Evolutionary conservation across 2,329 filamentous ascomycete genomes (phyloP).

Genomic region (Ploettnerulaceae sp.): DNA sequence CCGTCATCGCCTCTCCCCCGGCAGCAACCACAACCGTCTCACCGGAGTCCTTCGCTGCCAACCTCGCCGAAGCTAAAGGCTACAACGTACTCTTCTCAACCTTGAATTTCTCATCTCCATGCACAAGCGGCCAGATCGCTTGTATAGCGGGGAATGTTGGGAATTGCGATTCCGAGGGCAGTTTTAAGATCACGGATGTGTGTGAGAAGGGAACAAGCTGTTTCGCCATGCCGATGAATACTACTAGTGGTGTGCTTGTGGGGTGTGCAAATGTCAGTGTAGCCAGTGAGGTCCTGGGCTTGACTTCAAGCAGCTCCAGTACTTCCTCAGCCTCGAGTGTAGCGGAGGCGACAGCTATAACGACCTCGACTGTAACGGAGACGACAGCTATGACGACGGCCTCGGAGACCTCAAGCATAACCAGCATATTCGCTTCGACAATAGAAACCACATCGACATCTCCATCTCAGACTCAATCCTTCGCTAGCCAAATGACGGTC

Average conservation of each 20-base stretch:
- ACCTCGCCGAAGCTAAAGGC: constrained; percentile 32
- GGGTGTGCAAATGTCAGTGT: constrained; percentile 41
- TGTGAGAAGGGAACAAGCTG: constrained; percentile 38
- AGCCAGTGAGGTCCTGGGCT: constrained; percentile 44
- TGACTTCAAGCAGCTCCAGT: too few relatives aligned
- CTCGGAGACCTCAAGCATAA: background rate
- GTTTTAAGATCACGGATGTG: constrained; percentile 41
- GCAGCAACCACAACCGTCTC: constrained; percentile 18
- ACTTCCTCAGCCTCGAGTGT: background rate
- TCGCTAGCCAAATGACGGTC: constrained; percentile 10
- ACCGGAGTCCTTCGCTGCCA: constrained; percentile 20
- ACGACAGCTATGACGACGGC: background rate
- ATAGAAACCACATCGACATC: background rate
- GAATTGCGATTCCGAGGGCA: constrained; percentile 40
- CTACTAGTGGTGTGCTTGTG: constrained; percentile 43
- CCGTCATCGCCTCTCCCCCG: constrained; percentile 17
- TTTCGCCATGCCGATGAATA: constrained; percentile 51
- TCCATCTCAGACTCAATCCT: background rate
- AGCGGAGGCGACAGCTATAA: background rate
- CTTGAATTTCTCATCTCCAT: constrained; percentile 41
- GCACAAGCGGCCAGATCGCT: constrained; percentile 43
- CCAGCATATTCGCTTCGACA: background rate
- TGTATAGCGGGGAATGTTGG: constrained; percentile 48
- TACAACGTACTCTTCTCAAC: constrained; percentile 30
- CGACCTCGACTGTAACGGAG: background rate